These are phyloP conservation scores for Trichophyton benhamiae DNA, from an alignment of 2,329 filamentous ascomycete genomes.

Conservation along the genomic window DNA sequence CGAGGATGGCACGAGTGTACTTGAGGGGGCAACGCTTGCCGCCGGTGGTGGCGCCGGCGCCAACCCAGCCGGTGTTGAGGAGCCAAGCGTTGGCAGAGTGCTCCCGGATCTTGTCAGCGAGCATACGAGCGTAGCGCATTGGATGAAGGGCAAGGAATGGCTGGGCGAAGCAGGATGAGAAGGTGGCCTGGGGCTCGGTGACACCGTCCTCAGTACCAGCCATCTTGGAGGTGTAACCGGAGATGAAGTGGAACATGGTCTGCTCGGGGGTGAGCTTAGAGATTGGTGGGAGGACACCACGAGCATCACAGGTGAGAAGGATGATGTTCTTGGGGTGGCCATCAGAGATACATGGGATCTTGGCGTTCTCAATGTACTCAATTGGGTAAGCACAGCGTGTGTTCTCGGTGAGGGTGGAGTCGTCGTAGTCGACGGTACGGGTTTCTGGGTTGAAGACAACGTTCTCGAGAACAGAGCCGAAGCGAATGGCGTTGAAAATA, in stretches of 20 bases:
- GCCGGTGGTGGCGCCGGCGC: slow-evolving; percentile 76
- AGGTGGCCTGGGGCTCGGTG: slow-evolving; percentile 93
- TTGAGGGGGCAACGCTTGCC: slow-evolving; percentile 96
- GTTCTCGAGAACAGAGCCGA: slow-evolving; percentile 95
- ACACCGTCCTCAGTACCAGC: slow-evolving; percentile 95
- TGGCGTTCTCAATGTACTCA: slow-evolving; percentile 97
- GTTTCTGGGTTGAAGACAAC: slow-evolving; percentile 90
- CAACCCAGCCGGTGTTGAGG: slow-evolving; percentile 96
- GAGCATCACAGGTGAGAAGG: slow-evolving; percentile 92
- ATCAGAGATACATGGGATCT: slow-evolving; percentile 84
- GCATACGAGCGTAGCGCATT: slow-evolving; percentile 98
- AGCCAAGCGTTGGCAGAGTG: slow-evolving; percentile 97
- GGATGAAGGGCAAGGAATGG: slow-evolving; percentile 97
- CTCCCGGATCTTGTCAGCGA: slow-evolving; percentile 91
- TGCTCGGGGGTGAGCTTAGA: slow-evolving; percentile 89
- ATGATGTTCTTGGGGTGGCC: slow-evolving; percentile 95
- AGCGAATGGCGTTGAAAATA: slow-evolving; percentile 90
- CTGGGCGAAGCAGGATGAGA: slow-evolving; percentile 98
- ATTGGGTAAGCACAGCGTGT: slow-evolving; percentile 92
- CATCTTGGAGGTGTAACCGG: slow-evolving; percentile 99
- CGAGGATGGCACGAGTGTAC: slow-evolving; percentile 96
- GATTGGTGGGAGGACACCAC: slow-evolving; percentile 93
- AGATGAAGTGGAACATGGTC: slow-evolving; percentile 99
- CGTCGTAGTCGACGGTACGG: slow-evolving; percentile 89
- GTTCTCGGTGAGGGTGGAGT: slow-evolving; percentile 91